Percentiles rank a stretch among this genome's conserved stretches.
These are phyloP conservation scores for Fomitopsis schrenkii DNA, from an alignment of 1,284 basidiomycete genomes.

Conservation along the genomic window DNA sequence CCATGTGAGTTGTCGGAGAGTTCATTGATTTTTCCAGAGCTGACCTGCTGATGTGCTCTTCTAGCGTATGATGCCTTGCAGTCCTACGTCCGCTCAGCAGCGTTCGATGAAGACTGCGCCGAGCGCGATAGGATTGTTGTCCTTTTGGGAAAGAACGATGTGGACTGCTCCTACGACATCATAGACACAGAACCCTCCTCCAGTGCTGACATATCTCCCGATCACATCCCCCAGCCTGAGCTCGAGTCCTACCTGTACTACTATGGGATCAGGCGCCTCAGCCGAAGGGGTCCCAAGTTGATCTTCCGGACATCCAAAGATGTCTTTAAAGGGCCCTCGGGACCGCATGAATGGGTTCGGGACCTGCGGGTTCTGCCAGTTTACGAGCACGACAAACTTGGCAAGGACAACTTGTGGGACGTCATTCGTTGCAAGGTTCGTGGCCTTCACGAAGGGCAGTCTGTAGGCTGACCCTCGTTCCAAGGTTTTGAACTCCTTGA, in stretches of 20 bases:
- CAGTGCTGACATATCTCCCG: no score
- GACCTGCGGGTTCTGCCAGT: background rate
- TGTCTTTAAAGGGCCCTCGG: background rate
- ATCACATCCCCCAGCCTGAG: background rate
- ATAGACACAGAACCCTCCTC: no score
- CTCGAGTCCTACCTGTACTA: conserved; percentile 6
- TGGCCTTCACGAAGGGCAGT: conserved; percentile 28
- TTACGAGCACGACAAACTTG: background rate
- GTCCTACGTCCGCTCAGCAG: no score
- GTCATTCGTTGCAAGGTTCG: conserved; percentile 31
- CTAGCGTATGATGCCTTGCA: no score
- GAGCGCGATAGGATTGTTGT: no score
- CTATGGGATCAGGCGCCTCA: background rate
- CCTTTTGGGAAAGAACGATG: no score
- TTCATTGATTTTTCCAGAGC: no score
- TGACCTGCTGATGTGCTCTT: no score
- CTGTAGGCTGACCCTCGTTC: conserved; percentile 30
- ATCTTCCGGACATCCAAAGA: conserved; percentile 6
- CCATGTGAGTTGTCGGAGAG: no score
- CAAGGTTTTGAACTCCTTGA: conserved; percentile 30
- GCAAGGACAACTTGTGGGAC: conserved; percentile 20
- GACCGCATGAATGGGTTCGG: background rate
- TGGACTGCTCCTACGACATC: no score
- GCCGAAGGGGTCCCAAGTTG: background rate
- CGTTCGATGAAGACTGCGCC: no score